These are phyloP conservation scores for Lichenothelia convexa DNA, from an alignment of 495 filamentous ascomycete genomes.

Conservation along the genomic window DNA sequence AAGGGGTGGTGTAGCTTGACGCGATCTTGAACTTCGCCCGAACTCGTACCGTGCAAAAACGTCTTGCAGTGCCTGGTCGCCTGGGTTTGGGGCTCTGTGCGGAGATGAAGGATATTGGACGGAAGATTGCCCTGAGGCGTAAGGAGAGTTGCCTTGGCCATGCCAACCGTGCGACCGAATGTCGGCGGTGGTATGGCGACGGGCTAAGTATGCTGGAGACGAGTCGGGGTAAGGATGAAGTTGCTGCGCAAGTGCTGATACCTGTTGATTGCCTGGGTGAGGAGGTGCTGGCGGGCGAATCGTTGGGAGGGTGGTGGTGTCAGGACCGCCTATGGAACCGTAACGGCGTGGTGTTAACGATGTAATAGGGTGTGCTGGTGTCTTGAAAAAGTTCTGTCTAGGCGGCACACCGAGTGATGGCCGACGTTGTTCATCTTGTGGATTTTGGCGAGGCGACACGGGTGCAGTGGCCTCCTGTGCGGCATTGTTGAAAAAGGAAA, in stretches of 20 bases:
- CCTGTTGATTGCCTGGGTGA: slow-evolving; percentile 43
- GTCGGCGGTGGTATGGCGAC: slow-evolving; percentile 89
- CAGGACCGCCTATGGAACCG: slow-evolving; percentile 61
- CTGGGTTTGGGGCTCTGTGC: slow-evolving; percentile 40
- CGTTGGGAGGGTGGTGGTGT: slow-evolving; percentile 21
- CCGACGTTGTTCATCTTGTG: slow-evolving; percentile 70
- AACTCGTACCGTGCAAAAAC: slow-evolving; percentile 71
- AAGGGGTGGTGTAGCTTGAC: slow-evolving; percentile 46
- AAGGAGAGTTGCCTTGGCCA: slow-evolving; percentile 46
- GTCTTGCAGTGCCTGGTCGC: slow-evolving; percentile 67
- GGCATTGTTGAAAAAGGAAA: slow-evolving; percentile 57
- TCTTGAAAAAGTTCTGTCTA: slow-evolving; percentile 43
- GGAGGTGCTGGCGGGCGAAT: slow-evolving; percentile 46
- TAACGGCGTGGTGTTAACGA: slow-evolving; percentile 69
- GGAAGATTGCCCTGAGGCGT: slow-evolving; percentile 50
- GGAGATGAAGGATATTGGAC: slow-evolving; percentile 78
- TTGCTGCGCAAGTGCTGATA: slow-evolving; percentile 41
- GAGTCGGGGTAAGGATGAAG: slow-evolving; percentile 59
- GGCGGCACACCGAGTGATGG: slow-evolving; percentile 25
- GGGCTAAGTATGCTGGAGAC: slow-evolving; percentile 55
- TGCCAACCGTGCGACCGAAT: slow-evolving; percentile 86
- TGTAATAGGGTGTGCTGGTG: slow-evolving; percentile 60
- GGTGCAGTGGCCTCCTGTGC: slow-evolving; percentile 52
- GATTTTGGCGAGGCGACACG: slow-evolving; percentile 77
- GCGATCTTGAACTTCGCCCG: slow-evolving; percentile 35